phyloP scores from a whole-genome alignment of 495 filamentous ascomycete genomes.

The Penicillium salamii region DNA sequence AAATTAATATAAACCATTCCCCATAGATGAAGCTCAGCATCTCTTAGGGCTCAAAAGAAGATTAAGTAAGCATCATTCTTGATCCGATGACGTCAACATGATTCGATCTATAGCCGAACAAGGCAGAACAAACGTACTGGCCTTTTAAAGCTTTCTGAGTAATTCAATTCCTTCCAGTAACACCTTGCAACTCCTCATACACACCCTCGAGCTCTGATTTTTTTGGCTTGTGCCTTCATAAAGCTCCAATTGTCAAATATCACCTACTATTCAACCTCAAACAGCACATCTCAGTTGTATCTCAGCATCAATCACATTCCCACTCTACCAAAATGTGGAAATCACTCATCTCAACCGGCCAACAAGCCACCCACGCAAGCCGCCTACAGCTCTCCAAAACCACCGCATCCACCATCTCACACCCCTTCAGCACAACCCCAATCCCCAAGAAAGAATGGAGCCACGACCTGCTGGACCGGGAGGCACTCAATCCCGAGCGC shows the following conservation, averaged over 20 bases:
- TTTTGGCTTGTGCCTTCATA: not conserved
- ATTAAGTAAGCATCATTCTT: conserved; percentile 16
- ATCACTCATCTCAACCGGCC: conserved; percentile 21
- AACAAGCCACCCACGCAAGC: conserved; percentile 13
- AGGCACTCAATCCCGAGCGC: conserved; percentile 49
- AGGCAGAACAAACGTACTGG: conserved; percentile 2
- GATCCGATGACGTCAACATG: conserved; percentile 37
- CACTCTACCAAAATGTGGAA: conserved; percentile 22
- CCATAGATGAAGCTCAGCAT: too few relatives aligned
- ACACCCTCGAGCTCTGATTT: too few relatives aligned
- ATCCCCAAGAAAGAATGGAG: conserved; percentile 16
- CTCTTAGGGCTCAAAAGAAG: conserved; percentile 5
- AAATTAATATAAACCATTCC: too few relatives aligned
- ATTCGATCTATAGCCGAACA: conserved; percentile 15
- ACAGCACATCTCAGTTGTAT: not conserved
- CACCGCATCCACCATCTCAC: not conserved
- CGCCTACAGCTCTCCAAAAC: not conserved
- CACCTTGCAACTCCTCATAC: too few relatives aligned
- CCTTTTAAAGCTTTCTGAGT: not conserved
- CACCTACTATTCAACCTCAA: not conserved
- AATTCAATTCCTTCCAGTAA: too few relatives aligned
- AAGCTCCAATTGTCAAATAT: not conserved
- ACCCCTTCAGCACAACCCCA: conserved; percentile 15
- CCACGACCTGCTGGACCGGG: conserved; percentile 50
- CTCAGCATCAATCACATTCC: not conserved